Evolutionary conservation across 192 early-diverging fungal genomes (phyloP), one percentile per base, ranked within the genome.

Genomic region (Backusella luteola): DNA sequence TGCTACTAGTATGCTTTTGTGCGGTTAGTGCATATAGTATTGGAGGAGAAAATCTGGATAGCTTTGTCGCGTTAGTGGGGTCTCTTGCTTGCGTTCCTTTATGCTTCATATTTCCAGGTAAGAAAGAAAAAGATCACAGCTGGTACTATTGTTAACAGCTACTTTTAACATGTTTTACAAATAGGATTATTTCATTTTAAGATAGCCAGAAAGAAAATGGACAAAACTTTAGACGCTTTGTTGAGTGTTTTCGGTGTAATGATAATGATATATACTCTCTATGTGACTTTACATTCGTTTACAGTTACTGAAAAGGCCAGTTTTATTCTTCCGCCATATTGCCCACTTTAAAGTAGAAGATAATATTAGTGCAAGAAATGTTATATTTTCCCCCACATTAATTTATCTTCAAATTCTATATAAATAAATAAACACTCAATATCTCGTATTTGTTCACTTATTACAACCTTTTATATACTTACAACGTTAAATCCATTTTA

Each of bases 61-160:
- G 93, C 77, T 93, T 95, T 81, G 95, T 97, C 34, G 91, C 88
- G 19, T 88, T 97, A 26, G 92, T 97, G 34, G 95, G 96, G 1
- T 93, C 90, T 75, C 87, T 94, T 72, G 90, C 93, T 0, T 92
- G 87, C 46, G 84, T 87, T 32, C 91, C 91, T 4, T 79, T 93
- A 68, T 90, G 87, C 72, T 96, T 96, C 32, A 91, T 96, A 67
- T 97, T 95, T 80, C 96, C 96, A 6, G 86, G 90, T 67, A 49
- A 63, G 21, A 53, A 53, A 53, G 21, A 53, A 21, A 53, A 53
- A 6, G 8, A 21, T 19, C 6, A 34, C 29, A 2, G 34, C 1
- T 32, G 6, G 29, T 67, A 44, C 8, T 26, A 26, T 26, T 39
- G 6, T 23, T 49, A 49, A n/a, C 46, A n/a, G 12, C 15, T 71